Percentiles rank a stretch among this genome's conserved stretches.
phyloP scores from a whole-genome alignment of 805 yeast genomes.

The Zygotorulaspora florentina region DNA sequence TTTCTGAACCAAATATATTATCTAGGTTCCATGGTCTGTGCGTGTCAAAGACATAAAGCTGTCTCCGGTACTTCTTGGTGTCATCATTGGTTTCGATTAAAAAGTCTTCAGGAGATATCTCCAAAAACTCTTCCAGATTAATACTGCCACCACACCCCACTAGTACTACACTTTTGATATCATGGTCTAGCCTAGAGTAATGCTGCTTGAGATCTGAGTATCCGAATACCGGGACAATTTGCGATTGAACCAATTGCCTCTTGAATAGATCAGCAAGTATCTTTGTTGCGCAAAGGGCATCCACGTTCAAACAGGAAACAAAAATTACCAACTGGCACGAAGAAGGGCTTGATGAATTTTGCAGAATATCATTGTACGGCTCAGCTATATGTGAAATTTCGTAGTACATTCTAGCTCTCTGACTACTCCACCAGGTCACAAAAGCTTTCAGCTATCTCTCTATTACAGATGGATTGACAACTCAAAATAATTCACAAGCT shows the following conservation, averaged over 20 bases:
- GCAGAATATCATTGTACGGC: constrained; percentile 64
- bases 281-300: constrained; percentile 85
- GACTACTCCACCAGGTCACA: background rate
- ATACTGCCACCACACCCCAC: constrained; percentile 94
- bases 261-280: constrained; percentile 67
- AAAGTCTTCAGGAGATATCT: constrained; percentile 53
- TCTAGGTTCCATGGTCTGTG: constrained; percentile 96
- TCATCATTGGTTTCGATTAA: constrained; percentile 34
- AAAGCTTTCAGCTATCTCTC: no score
- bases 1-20: constrained; percentile 78
- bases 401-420: constrained; percentile 55
- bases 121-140: constrained; percentile 72
- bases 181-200: constrained; percentile 62
- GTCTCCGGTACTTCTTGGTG: constrained; percentile 43
- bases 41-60: constrained; percentile 81
- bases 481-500: no score
- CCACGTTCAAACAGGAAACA: constrained; percentile 86
- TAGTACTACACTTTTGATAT: constrained; percentile 69
- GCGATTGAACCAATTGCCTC: constrained; percentile 80
- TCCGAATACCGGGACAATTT: constrained; percentile 89
- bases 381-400: constrained; percentile 62
- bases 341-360: constrained; percentile 82
- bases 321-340: constrained; percentile 84
- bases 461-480: no score
- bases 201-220: constrained; percentile 69